Evolutionary conservation across 1,284 basidiomycete genomes (phyloP).

Genomic region (Caloboletus firmus): DNA sequence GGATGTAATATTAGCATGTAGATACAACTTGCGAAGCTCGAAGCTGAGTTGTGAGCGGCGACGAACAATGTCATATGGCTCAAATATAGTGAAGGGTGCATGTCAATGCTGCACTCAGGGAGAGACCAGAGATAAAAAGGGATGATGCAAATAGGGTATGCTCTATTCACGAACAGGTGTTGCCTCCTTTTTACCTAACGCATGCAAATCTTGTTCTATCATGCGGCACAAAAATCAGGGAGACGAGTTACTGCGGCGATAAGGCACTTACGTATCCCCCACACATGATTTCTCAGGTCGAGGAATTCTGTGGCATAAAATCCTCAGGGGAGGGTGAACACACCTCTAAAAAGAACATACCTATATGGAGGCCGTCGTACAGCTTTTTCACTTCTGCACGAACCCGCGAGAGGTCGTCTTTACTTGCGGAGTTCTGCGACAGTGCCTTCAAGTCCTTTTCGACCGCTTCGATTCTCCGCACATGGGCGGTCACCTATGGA

Average conservation of each 20-base stretch:
- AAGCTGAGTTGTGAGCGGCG: background rate
- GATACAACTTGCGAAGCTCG: background rate
- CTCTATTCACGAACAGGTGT: conserved; percentile 52
- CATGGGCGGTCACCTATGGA: conserved; percentile 76
- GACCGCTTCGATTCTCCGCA: conserved; percentile 81
- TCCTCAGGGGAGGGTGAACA: background rate
- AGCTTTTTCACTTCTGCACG: conserved; percentile 84
- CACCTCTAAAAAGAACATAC: conserved; percentile 40
- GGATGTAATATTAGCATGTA: background rate
- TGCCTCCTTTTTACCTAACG: conserved; percentile 65
- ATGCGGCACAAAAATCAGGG: background rate
- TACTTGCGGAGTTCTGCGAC: conserved; percentile 62
- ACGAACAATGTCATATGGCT: background rate
- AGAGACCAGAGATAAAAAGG: background rate
- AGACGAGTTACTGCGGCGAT: background rate
- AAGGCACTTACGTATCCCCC: conserved; percentile 74
- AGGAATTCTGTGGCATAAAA: conserved; percentile 53
- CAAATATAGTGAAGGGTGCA: background rate
- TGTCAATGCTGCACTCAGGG: background rate
- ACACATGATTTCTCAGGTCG: conserved; percentile 73
- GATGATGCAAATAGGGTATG: conserved; percentile 13
- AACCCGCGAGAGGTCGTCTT: conserved; percentile 76
- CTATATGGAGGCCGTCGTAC: conserved; percentile 77
- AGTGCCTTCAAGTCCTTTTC: conserved; percentile 86
- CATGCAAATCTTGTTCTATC: conserved; percentile 78